Base-by-base conservation (phyloP, 176 grass and related monocot species). In the Canna indica region DNA sequence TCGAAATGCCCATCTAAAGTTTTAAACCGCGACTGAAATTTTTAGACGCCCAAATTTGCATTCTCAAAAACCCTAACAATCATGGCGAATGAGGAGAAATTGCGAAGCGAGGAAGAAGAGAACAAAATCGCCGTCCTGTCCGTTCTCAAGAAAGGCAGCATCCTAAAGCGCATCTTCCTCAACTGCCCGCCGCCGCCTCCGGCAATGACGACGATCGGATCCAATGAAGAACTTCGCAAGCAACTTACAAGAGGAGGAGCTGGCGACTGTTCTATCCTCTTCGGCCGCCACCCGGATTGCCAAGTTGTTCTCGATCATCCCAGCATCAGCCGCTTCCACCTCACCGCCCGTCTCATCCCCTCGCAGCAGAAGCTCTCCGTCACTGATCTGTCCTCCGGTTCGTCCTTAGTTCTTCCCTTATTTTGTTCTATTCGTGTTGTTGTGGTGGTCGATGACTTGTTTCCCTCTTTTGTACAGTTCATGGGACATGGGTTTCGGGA, bases 401-500 rank as follows among this genome's bases (percentile, higher is more conserved):
- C 65, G 71, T 30, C 27, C 31, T 6, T 27, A 20, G 16, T 29
- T 64, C 15, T 45, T 35, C 1, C 9, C 7, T 11, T 8, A 36
- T 31, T 32, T 4, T 58, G 44, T 59, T 5, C 7, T 17, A 14
- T 39, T 35, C 27, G 7, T 15, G 17, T 67, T 0, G 18, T 35
- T 27, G 28, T 53, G 31, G 1, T 46, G 44, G n/a, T 25, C 26
- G 8, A 12, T 14, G 47, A 11, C 58, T 57, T 77, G 22, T 52
- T 65, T 52, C 27, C 46, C 56, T 18, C 32, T 14, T 64, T 26
- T 52, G 31, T 56, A 13, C 82, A 99, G 94, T 93, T 75, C 94
- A 93, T 79, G 94, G 94, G 74, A 99, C 94, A 5, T 86, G 89
- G 86, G 53, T 99, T 62, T 90, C 86, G 61, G 94, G 94, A 35